phyloP scores from a whole-genome alignment of 768 basidiomycete genomes.

The Gelatoporia subvermispora region DNA sequence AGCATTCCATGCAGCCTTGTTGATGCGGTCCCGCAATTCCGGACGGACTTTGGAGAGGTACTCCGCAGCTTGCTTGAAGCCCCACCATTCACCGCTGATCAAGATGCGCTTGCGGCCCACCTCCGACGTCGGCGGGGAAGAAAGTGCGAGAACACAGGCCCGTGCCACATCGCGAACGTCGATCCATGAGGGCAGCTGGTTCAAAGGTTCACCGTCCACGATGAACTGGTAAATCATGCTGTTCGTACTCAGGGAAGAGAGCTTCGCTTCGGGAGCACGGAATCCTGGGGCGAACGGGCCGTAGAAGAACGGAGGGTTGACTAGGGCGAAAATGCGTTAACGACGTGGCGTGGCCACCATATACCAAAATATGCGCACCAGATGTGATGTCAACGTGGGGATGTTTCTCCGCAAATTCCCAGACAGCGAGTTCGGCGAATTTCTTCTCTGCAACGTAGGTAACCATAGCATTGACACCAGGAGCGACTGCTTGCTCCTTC shows the following conservation, averaged over 20 bases:
- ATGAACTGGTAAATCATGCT: constrained; percentile 1
- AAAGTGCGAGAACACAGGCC: constrained; percentile 23
- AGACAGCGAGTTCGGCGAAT: constrained; percentile 29
- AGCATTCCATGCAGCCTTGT: background rate
- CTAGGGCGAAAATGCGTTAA: background rate
- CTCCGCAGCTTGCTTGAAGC: constrained; percentile 3
- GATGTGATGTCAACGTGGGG: constrained; percentile 18
- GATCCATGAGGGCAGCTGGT: constrained; percentile 6
- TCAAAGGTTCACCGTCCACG: constrained; percentile 7
- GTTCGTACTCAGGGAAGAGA: constrained; percentile 6
- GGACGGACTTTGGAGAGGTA: constrained; percentile 5
- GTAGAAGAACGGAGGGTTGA: constrained; percentile 8
- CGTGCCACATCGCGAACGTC: constrained; percentile 33
- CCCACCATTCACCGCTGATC: background rate
- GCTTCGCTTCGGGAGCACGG: constrained; percentile 1
- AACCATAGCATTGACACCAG: constrained; percentile 5
- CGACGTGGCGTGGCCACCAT: background rate
- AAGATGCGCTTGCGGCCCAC: constrained; percentile 8
- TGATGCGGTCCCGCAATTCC: constrained; percentile 7
- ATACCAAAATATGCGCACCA: constrained; percentile 5
- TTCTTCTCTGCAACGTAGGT: constrained; percentile 16
- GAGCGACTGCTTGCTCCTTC: constrained; percentile 14
- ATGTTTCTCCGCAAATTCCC: constrained; percentile 21
- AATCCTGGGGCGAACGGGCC: constrained; percentile 13
- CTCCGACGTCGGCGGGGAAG: background rate